Evolutionary conservation across 805 yeast genomes (phyloP).

Genomic region (Metschnikowia gruessii): DNA sequence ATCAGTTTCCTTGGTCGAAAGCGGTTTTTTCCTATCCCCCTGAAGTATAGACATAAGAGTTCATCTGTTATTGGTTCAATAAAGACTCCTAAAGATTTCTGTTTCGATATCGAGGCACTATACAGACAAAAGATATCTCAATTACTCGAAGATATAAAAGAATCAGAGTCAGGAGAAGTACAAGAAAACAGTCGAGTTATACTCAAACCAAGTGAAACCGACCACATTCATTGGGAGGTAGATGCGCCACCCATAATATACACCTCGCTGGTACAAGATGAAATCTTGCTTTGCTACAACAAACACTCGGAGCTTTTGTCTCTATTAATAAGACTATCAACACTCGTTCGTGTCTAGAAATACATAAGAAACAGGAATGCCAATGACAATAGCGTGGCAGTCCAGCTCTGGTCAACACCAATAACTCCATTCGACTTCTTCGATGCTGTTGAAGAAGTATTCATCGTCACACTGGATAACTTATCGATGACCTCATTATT

Average conservation of each 20-base stretch:
- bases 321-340: constrained; percentile 6
- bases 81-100: constrained; percentile 13
- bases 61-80: constrained; percentile 5
- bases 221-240: background rate
- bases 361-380: constrained; percentile 15
- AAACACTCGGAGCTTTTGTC: constrained; percentile 14
- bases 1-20: constrained; percentile 19
- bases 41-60: constrained; percentile 22
- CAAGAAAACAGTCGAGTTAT: background rate
- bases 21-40: constrained; percentile 25
- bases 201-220: background rate
- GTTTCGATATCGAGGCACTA: constrained; percentile 14
- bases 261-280: constrained; percentile 13
- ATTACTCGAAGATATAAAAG: background rate
- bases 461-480: constrained; percentile 27
- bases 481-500: constrained; percentile 27
- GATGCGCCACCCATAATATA: constrained; percentile 17
- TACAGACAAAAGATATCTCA: background rate
- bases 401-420: constrained; percentile 13
- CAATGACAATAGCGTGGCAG: constrained; percentile 10
- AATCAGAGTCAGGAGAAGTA: background rate
- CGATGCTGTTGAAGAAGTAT: constrained; percentile 22
- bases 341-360: constrained; percentile 7
- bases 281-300: constrained; percentile 17
- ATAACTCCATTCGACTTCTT: constrained; percentile 24